Conservation (phyloP, 1,139 yeast species). For the Yamadazyma kanchanaburiensis region DNA sequence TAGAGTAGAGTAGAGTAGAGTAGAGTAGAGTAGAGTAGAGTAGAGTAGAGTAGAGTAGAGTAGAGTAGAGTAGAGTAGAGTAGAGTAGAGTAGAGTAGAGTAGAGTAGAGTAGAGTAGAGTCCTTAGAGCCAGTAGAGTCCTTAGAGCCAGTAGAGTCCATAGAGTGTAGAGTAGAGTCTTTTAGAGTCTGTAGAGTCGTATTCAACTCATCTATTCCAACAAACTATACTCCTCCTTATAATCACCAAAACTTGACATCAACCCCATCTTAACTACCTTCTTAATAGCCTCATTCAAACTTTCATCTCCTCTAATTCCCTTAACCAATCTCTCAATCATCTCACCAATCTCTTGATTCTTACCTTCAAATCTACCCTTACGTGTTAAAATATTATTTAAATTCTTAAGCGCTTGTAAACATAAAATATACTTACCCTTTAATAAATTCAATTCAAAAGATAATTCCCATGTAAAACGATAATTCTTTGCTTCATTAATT, state of each 20-base stretch:
- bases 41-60: too few relatives aligned
- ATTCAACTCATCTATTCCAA: too few relatives aligned
- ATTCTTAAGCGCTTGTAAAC: constrained; percentile 41
- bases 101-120: too few relatives aligned
- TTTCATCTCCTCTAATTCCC: constrained; percentile 21
- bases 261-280: constrained; percentile 45
- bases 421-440: constrained; percentile 45
- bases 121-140: too few relatives aligned
- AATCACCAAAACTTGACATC: constrained; percentile 29
- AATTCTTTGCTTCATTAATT: constrained; percentile 31
- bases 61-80: too few relatives aligned
- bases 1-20: too few relatives aligned
- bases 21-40: too few relatives aligned
- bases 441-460: constrained; percentile 36
- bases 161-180: too few relatives aligned
- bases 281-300: constrained; percentile 39
- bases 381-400: constrained; percentile 29
- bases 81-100: too few relatives aligned
- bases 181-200: too few relatives aligned
- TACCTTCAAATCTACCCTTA: constrained; percentile 11
- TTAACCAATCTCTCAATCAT: constrained; percentile 24
- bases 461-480: constrained; percentile 33
- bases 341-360: constrained; percentile 20
- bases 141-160: too few relatives aligned
- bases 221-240: constrained; percentile 2